Conservation (phyloP, 1,284 basidiomycete genomes). For the Ustilago trichophora region DNA sequence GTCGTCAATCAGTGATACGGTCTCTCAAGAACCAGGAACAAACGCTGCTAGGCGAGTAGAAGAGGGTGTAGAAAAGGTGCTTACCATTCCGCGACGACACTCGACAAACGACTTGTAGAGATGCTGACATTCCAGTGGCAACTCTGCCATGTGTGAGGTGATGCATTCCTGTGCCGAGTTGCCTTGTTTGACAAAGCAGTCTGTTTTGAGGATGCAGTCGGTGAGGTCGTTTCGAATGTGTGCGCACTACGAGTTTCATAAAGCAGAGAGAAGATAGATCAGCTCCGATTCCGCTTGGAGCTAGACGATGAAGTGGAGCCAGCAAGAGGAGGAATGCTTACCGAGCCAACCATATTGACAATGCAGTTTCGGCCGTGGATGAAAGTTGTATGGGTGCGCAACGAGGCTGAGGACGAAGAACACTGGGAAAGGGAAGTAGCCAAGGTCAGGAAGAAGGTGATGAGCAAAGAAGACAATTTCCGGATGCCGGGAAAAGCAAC, state of each 20-base stretch:
- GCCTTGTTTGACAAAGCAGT: constrained; percentile 47
- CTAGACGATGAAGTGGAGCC: neutral
- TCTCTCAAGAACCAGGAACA: too few relatives aligned
- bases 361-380: neutral
- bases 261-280: neutral
- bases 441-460: too few relatives aligned
- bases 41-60: too few relatives aligned
- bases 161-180: constrained; percentile 53
- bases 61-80: too few relatives aligned
- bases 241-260: constrained; percentile 48
- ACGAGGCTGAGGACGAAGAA: neutral
- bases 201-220: constrained; percentile 45
- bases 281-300: neutral
- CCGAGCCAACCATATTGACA: constrained; percentile 30
- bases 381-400: neutral
- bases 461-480: constrained; percentile 2
- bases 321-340: neutral
- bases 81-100: constrained; percentile 54
- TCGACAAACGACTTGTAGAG: constrained; percentile 57
- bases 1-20: too few relatives aligned
- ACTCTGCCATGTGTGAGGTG: constrained; percentile 43
- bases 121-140: constrained; percentile 54
- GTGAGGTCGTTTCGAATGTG: constrained; percentile 52
- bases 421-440: too few relatives aligned
- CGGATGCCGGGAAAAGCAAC: constrained; percentile 22